These are phyloP conservation scores for Apiospora malaysiana DNA, from an alignment of 2,329 filamentous ascomycete genomes.

Conservation along the genomic window DNA sequence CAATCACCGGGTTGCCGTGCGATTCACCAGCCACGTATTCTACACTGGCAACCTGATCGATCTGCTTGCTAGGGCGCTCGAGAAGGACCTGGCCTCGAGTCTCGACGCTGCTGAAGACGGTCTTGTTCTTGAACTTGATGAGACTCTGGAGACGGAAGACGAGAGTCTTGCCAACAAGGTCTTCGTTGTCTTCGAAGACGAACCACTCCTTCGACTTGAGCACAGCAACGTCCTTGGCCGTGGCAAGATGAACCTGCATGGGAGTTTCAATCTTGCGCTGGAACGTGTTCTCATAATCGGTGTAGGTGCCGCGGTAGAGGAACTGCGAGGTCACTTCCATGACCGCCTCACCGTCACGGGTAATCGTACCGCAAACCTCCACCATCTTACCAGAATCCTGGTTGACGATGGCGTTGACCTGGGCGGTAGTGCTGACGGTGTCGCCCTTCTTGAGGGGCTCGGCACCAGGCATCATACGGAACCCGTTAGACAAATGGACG, in stretches of 20 bases:
- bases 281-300: slow-evolving; percentile 97
- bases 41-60: slow-evolving; percentile 96
- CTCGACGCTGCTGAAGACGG: slow-evolving; percentile 87
- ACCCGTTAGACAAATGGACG: slow-evolving; percentile 95
- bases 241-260: slow-evolving; percentile 88
- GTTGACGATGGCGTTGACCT: slow-evolving; percentile 97
- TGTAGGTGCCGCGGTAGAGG: slow-evolving; percentile 91
- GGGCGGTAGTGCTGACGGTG: slow-evolving; percentile 87
- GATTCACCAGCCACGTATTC: slow-evolving; percentile 92
- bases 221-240: slow-evolving; percentile 90
- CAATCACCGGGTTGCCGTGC: slow-evolving; percentile 94
- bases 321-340: slow-evolving; percentile 99
- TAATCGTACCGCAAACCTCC: slow-evolving; percentile 97
- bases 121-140: slow-evolving; percentile 93
- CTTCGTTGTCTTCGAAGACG: slow-evolving; percentile 77
- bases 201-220: slow-evolving; percentile 99
- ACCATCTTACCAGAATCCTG: slow-evolving; percentile 99
- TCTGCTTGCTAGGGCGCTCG: slow-evolving; percentile 94
- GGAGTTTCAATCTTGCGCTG: slow-evolving; percentile 96
- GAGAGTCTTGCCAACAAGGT: slow-evolving; percentile 89
- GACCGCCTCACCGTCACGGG: slow-evolving; percentile 79
- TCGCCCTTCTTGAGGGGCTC: slow-evolving; percentile 96
- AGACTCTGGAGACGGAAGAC: slow-evolving; percentile 95
- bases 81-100: slow-evolving; percentile 91
- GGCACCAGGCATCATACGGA: slow-evolving; percentile 97